phyloP scores from a whole-genome alignment of 2,329 filamentous ascomycete genomes.

The Trichoderma gracile region DNA sequence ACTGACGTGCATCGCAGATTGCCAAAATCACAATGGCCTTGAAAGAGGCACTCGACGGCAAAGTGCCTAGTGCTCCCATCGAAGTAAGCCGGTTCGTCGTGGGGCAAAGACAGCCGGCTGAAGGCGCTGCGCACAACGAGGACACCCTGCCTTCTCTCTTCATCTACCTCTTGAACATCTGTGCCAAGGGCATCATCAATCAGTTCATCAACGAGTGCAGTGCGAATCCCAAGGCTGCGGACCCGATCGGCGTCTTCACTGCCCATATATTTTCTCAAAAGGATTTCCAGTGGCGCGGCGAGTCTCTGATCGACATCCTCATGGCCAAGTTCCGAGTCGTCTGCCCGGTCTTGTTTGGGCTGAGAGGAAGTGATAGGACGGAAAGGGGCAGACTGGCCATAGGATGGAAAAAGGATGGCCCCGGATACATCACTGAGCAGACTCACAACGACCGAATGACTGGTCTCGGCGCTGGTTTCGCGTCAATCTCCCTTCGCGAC shows the following conservation, averaged over 20 bases:
- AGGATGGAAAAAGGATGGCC: slow-evolving; percentile 69
- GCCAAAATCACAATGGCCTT: slow-evolving; percentile 46
- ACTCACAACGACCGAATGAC: slow-evolving; percentile 80
- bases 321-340: slow-evolving; percentile 79
- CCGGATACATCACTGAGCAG: slow-evolving; percentile 65
- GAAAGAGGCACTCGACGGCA: slow-evolving; percentile 53
- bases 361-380: slow-evolving; percentile 73
- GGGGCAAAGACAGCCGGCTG: slow-evolving; percentile 47
- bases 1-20: slow-evolving; percentile 35
- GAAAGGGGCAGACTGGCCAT: slow-evolving; percentile 65
- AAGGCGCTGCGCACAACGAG: slow-evolving; percentile 54
- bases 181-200: slow-evolving; percentile 70
- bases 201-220: slow-evolving; percentile 69
- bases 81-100: slow-evolving; percentile 58
- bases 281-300: slow-evolving; percentile 65
- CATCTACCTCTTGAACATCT: slow-evolving; percentile 74
- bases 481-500: slow-evolving; percentile 78
- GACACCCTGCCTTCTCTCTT: slow-evolving; percentile 62
- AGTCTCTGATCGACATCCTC: slow-evolving; percentile 76
- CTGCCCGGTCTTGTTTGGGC: slow-evolving; percentile 84
- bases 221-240: slow-evolving; percentile 65
- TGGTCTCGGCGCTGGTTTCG: slow-evolving; percentile 80
- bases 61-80: slow-evolving; percentile 53
- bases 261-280: slow-evolving; percentile 72
- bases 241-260: slow-evolving; percentile 76